Evolutionary conservation across 805 yeast genomes (phyloP), one percentile per base, ranked within the genome.

Genomic region (baker's yeast (Saccharomyces cerevisiae)): DNA sequence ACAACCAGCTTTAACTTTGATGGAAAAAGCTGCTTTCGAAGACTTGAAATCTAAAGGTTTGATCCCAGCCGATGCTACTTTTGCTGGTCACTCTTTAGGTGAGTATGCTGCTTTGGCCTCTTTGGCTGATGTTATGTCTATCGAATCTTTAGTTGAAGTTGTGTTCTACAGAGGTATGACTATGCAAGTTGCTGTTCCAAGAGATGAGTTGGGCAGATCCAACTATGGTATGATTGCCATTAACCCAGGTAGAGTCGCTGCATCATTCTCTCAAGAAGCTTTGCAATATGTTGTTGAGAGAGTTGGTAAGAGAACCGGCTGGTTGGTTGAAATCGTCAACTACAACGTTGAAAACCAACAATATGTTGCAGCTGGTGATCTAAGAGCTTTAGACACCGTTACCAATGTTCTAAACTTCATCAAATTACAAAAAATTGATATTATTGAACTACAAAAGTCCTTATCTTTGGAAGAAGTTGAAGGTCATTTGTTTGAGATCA

Each of bases 141-240:
- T 94, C 65, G 99, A 94, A 77, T 87, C 96, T 5, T 79, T 92
- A 63, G 97, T 92, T 59, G 98, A 92, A 73, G 96, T 92, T 72
- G 98, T 92, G 53, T 94, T 94, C 81, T 95, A 94, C 82, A 86
- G 99, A 79, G 99, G 99, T 81, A 94, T 94, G 98, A 95, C 99
- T 50, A 94, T 94, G 99, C 99, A 94, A 79, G 99, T 94, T 61
- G 99, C 99, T 49, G 99, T 94, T 61, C 98, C 98, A 70, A 87
- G 99, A 78, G 99, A 94, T 74, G 81, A 84, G 53, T 70, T 75
- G 51, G 99, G 99, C 50, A 87, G 98, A 76, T 94, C 99, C 56
- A 94, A 94, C 79, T 94, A 94, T 69, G 98, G 98, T 79, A 94
- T 94, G 99, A 82, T 89, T 78, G 99, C 99, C 52, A 91, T 92